A percentile compares a stretch with the other conserved stretches of the same genome.
Conservation (phyloP, 2,329 filamentous ascomycete genomes). For the Stenocarpella maydis region DNA sequence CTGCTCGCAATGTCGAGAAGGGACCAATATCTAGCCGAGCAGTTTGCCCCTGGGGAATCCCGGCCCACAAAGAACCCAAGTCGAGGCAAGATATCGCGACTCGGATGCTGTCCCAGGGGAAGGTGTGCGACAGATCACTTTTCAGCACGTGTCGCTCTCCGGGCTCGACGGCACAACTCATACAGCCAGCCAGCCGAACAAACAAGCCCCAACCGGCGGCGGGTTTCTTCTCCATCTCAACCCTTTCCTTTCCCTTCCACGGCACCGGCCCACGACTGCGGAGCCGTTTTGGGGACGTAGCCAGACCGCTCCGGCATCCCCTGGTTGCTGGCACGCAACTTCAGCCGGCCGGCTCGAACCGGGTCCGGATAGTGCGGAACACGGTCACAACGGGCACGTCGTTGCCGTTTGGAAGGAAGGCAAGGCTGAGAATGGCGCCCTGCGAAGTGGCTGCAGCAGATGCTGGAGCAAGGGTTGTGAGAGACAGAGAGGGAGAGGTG, state of each 20-base stretch:
- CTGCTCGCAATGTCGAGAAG: background rate
- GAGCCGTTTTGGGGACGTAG: constrained; percentile 1
- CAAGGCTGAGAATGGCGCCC: constrained; percentile 10
- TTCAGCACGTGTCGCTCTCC: constrained; percentile 22
- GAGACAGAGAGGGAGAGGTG: background rate
- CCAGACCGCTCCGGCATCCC: background rate
- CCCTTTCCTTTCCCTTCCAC: background rate
- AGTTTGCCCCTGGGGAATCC: background rate
- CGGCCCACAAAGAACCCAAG: background rate
- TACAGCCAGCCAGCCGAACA: background rate
- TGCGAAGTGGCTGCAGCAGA: background rate
- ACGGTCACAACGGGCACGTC: background rate
- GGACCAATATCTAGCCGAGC: background rate
- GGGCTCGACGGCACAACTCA: constrained; percentile 6
- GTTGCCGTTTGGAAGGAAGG: background rate
- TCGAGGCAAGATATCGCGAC: constrained; percentile 10
- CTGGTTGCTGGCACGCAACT: background rate
- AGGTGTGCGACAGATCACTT: constrained; percentile 12
- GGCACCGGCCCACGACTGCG: background rate
- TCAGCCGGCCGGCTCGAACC: background rate
- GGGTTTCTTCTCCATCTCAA: background rate
- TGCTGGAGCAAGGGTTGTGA: background rate
- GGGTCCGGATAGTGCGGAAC: background rate
- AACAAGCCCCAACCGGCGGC: background rate
- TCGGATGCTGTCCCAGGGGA: background rate